phyloP scores from a whole-genome alignment of 2,329 filamentous ascomycete genomes.

The Fusarium albidum region DNA sequence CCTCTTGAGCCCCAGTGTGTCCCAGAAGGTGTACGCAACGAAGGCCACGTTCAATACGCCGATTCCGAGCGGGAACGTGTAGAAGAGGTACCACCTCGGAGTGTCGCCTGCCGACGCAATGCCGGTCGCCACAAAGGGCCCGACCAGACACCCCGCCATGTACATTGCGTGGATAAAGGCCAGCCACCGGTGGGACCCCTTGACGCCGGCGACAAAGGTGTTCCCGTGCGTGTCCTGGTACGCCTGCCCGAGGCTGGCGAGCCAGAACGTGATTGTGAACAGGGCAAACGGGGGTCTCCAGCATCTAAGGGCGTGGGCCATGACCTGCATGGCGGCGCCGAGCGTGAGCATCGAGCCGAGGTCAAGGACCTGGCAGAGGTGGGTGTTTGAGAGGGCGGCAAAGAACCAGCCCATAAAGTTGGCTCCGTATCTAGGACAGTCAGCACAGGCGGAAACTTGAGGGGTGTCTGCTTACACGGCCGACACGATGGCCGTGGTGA shows the following conservation, averaged over 20 bases:
- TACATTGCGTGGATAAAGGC: slow-evolving; percentile 73
- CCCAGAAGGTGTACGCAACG: slow-evolving; percentile 58
- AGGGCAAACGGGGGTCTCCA: slow-evolving; percentile 66
- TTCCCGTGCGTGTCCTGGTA: slow-evolving; percentile 72
- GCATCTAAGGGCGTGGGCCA: slow-evolving; percentile 61
- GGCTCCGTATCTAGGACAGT: slow-evolving; percentile 55
- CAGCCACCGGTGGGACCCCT: slow-evolving; percentile 65
- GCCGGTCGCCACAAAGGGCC: slow-evolving; percentile 61
- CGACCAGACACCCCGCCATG: slow-evolving; percentile 62
- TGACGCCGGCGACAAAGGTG: slow-evolving; percentile 63
- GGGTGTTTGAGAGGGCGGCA: slow-evolving; percentile 64
- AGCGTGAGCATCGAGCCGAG: slow-evolving; percentile 65
- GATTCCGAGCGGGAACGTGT: slow-evolving; percentile 61
- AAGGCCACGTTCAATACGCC: slow-evolving; percentile 59
- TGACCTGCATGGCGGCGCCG: slow-evolving; percentile 63
- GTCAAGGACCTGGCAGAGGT: slow-evolving; percentile 59
- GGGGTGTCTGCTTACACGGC: slow-evolving; percentile 51
- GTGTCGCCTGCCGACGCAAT: slow-evolving; percentile 51
- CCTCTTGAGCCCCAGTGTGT: slow-evolving; percentile 49
- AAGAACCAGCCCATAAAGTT: slow-evolving; percentile 68
- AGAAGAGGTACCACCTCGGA: slow-evolving; percentile 63
- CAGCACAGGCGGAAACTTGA: neutral
- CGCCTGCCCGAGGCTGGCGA: slow-evolving; percentile 66
- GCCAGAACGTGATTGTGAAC: slow-evolving; percentile 65
- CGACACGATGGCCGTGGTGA: slow-evolving; percentile 60